phyloP scores from a whole-genome alignment of 495 filamentous ascomycete species.

The Aspergillus panamensis region DNA sequence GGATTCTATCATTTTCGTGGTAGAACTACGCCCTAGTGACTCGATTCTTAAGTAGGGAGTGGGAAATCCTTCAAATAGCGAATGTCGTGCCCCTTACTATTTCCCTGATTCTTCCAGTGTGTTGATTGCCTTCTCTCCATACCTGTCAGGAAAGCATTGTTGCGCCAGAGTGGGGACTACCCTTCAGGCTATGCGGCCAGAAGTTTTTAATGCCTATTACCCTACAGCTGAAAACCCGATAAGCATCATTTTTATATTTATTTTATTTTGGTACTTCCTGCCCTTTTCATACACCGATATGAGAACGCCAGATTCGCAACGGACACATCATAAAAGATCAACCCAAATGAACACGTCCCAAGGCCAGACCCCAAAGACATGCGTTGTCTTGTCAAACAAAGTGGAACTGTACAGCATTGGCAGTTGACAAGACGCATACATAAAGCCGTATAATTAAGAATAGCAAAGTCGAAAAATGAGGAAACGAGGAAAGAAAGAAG shows the following conservation, averaged over 20 bases:
- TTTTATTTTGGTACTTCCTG: constrained; percentile 36
- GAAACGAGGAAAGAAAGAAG: constrained; percentile 25
- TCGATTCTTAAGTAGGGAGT: too few species aligned
- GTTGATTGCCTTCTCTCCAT: too few species aligned
- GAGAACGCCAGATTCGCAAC: constrained; percentile 46
- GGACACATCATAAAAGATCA: constrained; percentile 38
- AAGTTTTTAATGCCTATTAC: neutral
- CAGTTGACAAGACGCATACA: constrained; percentile 33
- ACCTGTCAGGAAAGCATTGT: too few species aligned
- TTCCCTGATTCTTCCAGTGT: too few species aligned
- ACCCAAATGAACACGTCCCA: constrained; percentile 34
- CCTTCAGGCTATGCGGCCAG: neutral
- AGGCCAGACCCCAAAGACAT: constrained; percentile 48
- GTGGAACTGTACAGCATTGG: constrained; percentile 46
- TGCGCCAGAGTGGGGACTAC: neutral
- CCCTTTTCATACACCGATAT: constrained; percentile 47
- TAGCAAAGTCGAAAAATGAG: constrained; percentile 19
- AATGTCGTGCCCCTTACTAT: too few species aligned
- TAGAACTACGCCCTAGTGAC: too few species aligned
- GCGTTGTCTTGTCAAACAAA: constrained; percentile 42
- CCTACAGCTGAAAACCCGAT: constrained; percentile 11
- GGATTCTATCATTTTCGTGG: too few species aligned
- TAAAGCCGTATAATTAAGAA: constrained; percentile 26
- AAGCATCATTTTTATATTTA: constrained; percentile 25
- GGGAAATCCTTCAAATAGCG: too few species aligned